Conservation (phyloP, 495 filamentous ascomycete species). For the Trichoderma virens region DNA sequence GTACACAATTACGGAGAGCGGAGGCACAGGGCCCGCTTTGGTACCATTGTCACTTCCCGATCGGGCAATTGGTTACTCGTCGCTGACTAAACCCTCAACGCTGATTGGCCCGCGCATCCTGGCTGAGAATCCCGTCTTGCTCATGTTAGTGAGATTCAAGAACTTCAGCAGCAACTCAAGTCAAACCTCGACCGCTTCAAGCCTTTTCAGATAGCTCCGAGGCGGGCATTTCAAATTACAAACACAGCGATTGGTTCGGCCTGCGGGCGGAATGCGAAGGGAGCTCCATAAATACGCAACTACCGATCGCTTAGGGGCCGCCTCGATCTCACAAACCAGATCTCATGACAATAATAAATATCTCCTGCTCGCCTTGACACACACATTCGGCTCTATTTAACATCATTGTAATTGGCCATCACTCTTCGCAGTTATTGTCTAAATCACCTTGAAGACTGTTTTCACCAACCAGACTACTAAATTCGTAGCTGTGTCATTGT, state of each 20-base stretch:
- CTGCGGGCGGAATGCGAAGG: not conserved
- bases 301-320: not conserved
- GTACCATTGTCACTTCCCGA: not conserved
- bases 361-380: not conserved
- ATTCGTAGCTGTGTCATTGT: not conserved
- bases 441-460: not conserved
- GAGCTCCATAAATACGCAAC: not conserved
- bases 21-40: not conserved
- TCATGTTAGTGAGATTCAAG: not conserved
- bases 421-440: not conserved
- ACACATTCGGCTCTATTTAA: not conserved
- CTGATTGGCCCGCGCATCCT: not conserved
- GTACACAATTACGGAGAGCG: not conserved
- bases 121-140: not conserved
- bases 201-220: not conserved
- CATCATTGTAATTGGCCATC: not conserved
- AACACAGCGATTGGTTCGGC: not conserved
- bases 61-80: not conserved
- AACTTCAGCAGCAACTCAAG: not conserved
- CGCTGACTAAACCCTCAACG: not conserved
- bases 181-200: not conserved
- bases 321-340: not conserved
- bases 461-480: not conserved
- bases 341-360: slow-evolving; percentile 3
- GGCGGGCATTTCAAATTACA: not conserved